phyloP scores from a whole-genome alignment of 345 rosid species.

The Dimocarpus longan region DNA sequence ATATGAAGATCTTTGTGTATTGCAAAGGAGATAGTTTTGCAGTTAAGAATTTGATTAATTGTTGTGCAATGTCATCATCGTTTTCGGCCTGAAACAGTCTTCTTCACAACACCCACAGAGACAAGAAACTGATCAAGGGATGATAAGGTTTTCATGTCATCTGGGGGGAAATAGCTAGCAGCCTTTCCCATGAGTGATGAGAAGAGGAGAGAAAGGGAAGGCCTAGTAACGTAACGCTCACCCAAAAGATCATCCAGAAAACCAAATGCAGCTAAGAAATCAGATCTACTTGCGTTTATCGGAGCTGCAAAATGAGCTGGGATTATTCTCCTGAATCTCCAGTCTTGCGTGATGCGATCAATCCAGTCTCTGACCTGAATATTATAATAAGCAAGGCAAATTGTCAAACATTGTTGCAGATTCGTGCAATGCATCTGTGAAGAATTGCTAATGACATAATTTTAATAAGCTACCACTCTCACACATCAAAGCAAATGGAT shows the following conservation, averaged over 20 bases:
- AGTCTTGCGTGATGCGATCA: constrained; percentile 73
- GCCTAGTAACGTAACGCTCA: constrained; percentile 64
- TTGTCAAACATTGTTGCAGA: background rate
- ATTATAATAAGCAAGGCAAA: constrained; percentile 1
- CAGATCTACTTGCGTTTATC: constrained; percentile 76
- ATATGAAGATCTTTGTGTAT: background rate
- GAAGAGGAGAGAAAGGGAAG: constrained; percentile 71
- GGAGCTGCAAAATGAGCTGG: constrained; percentile 98
- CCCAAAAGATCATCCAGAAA: constrained; percentile 89
- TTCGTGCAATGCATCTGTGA: background rate
- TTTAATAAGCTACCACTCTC: background rate
- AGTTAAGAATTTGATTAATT: background rate
- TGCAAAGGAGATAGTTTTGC: background rate
- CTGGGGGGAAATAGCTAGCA: constrained; percentile 94
- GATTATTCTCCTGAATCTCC: constrained; percentile 92
- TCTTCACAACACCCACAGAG: constrained; percentile 91
- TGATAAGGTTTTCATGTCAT: constrained; percentile 91
- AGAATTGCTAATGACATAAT: background rate
- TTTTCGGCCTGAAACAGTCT: constrained; percentile 84
- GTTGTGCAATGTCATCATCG: constrained; percentile 30
- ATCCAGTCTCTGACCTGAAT: constrained; percentile 92
- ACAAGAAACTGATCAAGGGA: constrained; percentile 92
- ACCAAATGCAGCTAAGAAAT: constrained; percentile 80
- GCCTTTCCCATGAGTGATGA: constrained; percentile 86
- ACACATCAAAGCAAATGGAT: background rate